phyloP scores from a whole-genome alignment of 768 basidiomycete species.

The Serendipita sp. region DNA sequence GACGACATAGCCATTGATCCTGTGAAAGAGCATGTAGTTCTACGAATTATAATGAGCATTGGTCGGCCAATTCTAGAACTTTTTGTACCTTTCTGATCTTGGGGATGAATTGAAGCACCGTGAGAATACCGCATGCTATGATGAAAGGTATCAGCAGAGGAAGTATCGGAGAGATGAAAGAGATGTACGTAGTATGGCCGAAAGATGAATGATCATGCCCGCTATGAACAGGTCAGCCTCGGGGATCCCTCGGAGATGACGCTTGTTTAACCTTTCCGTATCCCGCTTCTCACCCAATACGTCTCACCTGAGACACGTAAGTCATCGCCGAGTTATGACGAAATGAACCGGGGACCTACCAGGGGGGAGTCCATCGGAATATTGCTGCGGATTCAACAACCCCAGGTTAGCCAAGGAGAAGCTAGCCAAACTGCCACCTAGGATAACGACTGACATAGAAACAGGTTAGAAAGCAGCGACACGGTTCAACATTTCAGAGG shows the following conservation, averaged over 20 bases:
- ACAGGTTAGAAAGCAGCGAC: neutral
- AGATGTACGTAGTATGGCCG: neutral
- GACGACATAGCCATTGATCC: neutral
- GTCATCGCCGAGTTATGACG: neutral
- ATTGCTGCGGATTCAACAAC: neutral
- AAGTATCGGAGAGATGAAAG: neutral
- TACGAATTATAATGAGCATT: neutral
- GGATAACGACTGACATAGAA: neutral
- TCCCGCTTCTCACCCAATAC: neutral
- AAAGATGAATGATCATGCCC: neutral
- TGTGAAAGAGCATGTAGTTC: neutral
- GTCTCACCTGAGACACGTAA: neutral
- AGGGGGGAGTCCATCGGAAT: neutral
- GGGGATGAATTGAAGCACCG: neutral
- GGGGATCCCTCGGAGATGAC: neutral
- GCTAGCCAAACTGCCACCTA: neutral
- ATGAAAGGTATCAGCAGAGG: neutral
- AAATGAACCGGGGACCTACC: neutral
- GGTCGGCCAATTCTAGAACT: neutral
- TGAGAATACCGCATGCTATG: neutral
- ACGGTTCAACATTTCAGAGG: neutral
- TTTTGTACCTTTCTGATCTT: neutral
- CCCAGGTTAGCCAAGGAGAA: neutral
- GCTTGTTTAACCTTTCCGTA: neutral
- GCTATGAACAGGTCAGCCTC: neutral